Evolutionary conservation across 2,329 filamentous ascomycete species (phyloP).

Genomic region (Phialemoniopsis sp.): DNA sequence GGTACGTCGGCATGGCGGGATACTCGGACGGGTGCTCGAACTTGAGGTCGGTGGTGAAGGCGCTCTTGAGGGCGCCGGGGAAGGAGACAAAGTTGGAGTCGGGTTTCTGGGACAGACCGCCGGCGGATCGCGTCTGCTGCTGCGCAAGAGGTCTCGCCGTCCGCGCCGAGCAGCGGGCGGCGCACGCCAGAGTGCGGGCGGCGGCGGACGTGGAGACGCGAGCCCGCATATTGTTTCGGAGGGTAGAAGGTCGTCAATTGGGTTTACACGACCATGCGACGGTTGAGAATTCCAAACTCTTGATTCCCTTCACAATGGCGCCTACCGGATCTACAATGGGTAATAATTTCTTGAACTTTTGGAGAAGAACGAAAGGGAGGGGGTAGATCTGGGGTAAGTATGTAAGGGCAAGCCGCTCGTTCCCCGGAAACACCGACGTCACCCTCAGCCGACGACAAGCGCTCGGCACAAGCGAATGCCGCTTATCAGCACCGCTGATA

Average conservation of each 20-base stretch:
- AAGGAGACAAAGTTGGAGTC: constrained; percentile 63
- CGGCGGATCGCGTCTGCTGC: constrained; percentile 21
- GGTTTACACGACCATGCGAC: no score
- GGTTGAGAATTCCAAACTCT: no score
- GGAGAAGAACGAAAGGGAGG: no score
- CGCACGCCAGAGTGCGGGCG: constrained; percentile 1
- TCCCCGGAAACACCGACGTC: constrained; percentile 11
- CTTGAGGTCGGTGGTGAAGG: constrained; percentile 75
- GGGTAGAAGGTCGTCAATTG: no score
- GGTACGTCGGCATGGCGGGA: constrained; percentile 82
- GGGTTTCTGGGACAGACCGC: constrained; percentile 51
- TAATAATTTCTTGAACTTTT: no score
- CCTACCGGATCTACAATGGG: no score
- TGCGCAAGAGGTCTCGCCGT: constrained; percentile 15
- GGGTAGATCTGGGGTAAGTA: no score
- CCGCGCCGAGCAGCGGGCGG: constrained; percentile 6
- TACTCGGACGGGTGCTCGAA: constrained; percentile 73
- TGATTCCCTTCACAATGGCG: no score
- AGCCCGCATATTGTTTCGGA: constrained; percentile 9
- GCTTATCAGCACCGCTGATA: no score
- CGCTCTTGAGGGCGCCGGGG: constrained; percentile 91
- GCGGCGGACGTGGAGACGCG: constrained; percentile 4
- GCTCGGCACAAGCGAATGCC: constrained; percentile 1
- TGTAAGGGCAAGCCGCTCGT: no score
- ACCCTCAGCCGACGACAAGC: constrained; percentile 28